Conservation (phyloP, 2,329 filamentous ascomycete genomes). For the Colletotrichum spinosum region DNA sequence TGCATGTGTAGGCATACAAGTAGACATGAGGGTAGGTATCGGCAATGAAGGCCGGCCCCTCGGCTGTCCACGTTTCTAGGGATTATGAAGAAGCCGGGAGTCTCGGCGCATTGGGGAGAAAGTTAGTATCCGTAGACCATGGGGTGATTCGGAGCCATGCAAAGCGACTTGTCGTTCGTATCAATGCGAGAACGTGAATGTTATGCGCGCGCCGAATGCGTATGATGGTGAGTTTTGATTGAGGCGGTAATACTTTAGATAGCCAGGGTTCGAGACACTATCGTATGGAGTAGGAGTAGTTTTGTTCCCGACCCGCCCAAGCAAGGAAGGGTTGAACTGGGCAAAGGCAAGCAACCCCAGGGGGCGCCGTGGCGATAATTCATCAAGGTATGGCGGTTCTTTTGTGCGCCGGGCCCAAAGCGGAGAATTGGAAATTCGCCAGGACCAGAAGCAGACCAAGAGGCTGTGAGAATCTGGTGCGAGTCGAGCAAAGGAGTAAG, state of each 20-base stretch:
- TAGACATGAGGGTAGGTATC: not conserved
- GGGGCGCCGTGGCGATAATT: too few relatives aligned
- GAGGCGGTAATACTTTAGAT: slow-evolving; percentile 24
- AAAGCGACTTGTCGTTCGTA: slow-evolving; percentile 10
- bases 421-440: slow-evolving; percentile 18
- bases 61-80: too few relatives aligned
- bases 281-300: not conserved
- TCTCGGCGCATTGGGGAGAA: not conserved
- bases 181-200: not conserved
- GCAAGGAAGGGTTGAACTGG: not conserved
- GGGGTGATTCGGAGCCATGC: slow-evolving; percentile 13
- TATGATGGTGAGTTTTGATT: slow-evolving; percentile 19
- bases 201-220: slow-evolving; percentile 2
- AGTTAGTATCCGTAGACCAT: not conserved
- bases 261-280: not conserved
- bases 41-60: too few relatives aligned
- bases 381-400: slow-evolving; percentile 5
- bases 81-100: not conserved
- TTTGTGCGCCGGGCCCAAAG: slow-evolving; percentile 10
- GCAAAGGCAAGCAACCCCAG: too few relatives aligned
- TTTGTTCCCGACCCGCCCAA: not conserved
- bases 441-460: not conserved
- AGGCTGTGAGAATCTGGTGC: slow-evolving; percentile 24
- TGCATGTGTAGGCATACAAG: too few relatives aligned
- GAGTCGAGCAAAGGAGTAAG: slow-evolving; percentile 27